Base-by-base conservation (phyloP, 257 asterid genomes). In the Solanum piurae region DNA sequence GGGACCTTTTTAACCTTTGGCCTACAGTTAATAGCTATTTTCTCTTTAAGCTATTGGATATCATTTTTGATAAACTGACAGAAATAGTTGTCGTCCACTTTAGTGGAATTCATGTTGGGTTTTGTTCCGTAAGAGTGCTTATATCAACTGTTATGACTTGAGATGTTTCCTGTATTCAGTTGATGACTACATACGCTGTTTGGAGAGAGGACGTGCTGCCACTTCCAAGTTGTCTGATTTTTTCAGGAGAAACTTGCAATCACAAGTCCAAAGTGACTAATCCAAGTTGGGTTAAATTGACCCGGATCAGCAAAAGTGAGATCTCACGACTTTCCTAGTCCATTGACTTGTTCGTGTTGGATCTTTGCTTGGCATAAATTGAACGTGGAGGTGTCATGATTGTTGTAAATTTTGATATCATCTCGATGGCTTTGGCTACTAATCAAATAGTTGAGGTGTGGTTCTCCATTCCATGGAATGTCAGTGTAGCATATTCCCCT, bases 161-260 rank as follows among this genome's bases (percentile, higher is more conserved):
- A 62, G n/a, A 25, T 52, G 29, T 83, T 64, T 83, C 62, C 71
- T 52, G 60, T 80, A 86, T 83, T 84, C 92, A 96, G 98, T 91
- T 90, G 98, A 94, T 38, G 93, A 93, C 76, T 95, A 95, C 92
- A 91, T 97, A 76, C 94, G 62, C 27, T 95, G 98, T 89, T 11
- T 97, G 74, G 95, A 92, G 69, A 95, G 93, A 88, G 98, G 95
- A 36, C 95, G 93, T 42, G 98, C 96, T 37, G 98, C 98, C 36
- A 83, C 92, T 29, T 86, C 88, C 46, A 93, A 98, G 21, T 84
- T 97, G 25, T 92, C 98, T 27, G 95, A 87, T 58, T 95, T 95
- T 91, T 94, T 97, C 68, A 91, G 94, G 88, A 95, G 91, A 96
- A 95, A 94, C 90, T 92, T 95, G 89, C 92, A 92, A 88, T 87